phyloP scores from a whole-genome alignment of 2,329 filamentous ascomycete species.

The Venturia oleaginea region DNA sequence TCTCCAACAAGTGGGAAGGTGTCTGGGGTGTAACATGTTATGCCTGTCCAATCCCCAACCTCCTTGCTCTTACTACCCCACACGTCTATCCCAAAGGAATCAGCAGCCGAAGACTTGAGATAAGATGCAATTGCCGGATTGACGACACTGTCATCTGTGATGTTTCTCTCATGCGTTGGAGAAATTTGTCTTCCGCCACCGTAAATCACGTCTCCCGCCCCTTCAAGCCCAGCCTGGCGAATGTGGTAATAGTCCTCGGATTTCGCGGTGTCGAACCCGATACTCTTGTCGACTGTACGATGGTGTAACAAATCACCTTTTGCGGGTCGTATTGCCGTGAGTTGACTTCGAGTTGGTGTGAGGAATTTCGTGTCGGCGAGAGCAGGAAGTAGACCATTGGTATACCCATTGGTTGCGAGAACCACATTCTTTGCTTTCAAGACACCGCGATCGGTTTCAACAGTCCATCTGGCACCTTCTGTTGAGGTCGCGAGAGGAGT shows the following conservation, averaged over 20 bases:
- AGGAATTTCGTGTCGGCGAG: constrained; percentile 56
- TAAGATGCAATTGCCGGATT: no score
- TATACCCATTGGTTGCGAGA: constrained; percentile 77
- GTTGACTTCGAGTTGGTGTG: constrained; percentile 66
- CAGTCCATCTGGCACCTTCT: constrained; percentile 13
- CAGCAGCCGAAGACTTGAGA: no score
- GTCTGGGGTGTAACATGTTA: constrained; percentile 69
- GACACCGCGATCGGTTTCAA: constrained; percentile 44
- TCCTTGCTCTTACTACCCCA: no score
- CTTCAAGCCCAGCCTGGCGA: constrained; percentile 20
- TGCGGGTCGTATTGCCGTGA: constrained; percentile 56
- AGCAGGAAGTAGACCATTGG: constrained; percentile 60
- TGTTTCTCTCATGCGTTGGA: no score
- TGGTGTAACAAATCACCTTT: constrained; percentile 37
- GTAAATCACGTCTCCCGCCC: constrained; percentile 53
- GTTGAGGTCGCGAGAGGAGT: neutral
- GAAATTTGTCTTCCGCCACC: constrained; percentile 54
- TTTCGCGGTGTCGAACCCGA: constrained; percentile 19
- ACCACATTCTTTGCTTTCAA: constrained; percentile 57
- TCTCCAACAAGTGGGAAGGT: constrained; percentile 64
- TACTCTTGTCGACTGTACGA: constrained; percentile 54
- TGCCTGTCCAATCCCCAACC: constrained; percentile 73
- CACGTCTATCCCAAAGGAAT: no score
- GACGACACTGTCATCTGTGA: no score
- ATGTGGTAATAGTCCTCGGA: constrained; percentile 31